Percentiles rank a stretch among this genome's conserved stretches.
Conservation (phyloP, 768 basidiomycete species). For the Coprinopsis marcescibilis region DNA sequence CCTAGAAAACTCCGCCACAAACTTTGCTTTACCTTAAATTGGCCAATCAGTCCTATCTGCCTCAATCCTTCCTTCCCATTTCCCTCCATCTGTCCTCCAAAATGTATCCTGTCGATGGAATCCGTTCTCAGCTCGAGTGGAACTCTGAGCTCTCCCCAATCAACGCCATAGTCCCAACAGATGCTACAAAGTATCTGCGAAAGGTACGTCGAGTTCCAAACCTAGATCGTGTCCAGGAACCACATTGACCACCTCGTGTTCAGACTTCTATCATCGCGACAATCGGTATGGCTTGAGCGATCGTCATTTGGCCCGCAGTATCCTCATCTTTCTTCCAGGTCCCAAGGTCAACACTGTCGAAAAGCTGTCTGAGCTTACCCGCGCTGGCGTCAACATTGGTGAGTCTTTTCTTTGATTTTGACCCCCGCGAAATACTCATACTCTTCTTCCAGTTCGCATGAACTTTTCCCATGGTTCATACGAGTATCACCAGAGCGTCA, state of each 20-base stretch:
- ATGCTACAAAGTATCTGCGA: slow-evolving; percentile 80
- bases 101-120: slow-evolving; percentile 55
- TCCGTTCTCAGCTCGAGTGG: slow-evolving; percentile 90
- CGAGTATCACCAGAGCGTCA: slow-evolving; percentile 98
- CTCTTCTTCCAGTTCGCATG: slow-evolving; percentile 78
- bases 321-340: slow-evolving; percentile 38
- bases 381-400: slow-evolving; percentile 98
- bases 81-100: slow-evolving; percentile 19
- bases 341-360: slow-evolving; percentile 94
- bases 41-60: neutral
- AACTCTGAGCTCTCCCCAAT: slow-evolving; percentile 74
- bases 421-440: slow-evolving; percentile 9
- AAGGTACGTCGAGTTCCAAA: slow-evolving; percentile 54
- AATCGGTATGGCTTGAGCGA: slow-evolving; percentile 58
- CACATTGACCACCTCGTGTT: slow-evolving; percentile 7
- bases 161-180: slow-evolving; percentile 62
- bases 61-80: neutral
- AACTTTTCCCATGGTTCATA: slow-evolving; percentile 99
- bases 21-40: neutral
- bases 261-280: slow-evolving; percentile 98
- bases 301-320: slow-evolving; percentile 7
- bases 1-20: slow-evolving; percentile 1
- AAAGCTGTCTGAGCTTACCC: slow-evolving; percentile 75
- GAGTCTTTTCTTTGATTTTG: slow-evolving; percentile 24
- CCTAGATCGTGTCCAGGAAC: neutral